Percentiles rank a stretch among this genome's conserved stretches.
These are phyloP conservation scores for Curvularia eragrostidis DNA, from an alignment of 2,329 filamentous ascomycete genomes.

Conservation along the genomic window DNA sequence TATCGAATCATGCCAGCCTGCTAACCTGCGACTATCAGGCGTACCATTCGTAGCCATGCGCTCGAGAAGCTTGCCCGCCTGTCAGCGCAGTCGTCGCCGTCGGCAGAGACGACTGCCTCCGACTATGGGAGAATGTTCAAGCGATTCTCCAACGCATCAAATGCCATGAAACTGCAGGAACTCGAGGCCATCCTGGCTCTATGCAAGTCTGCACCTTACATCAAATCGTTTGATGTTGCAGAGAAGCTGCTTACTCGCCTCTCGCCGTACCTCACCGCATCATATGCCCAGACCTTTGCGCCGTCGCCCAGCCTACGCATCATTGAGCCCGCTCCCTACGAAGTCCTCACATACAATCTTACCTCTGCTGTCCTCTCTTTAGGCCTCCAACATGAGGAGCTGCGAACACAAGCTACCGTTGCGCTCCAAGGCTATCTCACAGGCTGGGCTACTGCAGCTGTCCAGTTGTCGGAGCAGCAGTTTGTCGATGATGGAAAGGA, in stretches of 20 bases:
- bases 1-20: neutral
- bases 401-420: constrained; percentile 70
- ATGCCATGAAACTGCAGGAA: constrained; percentile 75
- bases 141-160: constrained; percentile 37
- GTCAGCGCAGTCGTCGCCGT: constrained; percentile 49
- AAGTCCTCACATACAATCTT: constrained; percentile 79
- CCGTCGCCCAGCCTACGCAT: constrained; percentile 82
- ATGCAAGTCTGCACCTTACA: constrained; percentile 83
- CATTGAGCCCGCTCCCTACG: constrained; percentile 87
- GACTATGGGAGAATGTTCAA: constrained; percentile 55
- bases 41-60: constrained; percentile 55
- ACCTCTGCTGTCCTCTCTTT: constrained; percentile 82
- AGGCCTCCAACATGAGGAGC: constrained; percentile 72
- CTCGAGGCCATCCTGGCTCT: constrained; percentile 90
- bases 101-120: constrained; percentile 34
- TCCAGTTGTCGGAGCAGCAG: constrained; percentile 61
- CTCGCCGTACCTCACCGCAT: constrained; percentile 83
- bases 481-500: constrained; percentile 64
- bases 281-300: constrained; percentile 77
- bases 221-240: constrained; percentile 74
- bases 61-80: constrained; percentile 59
- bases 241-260: constrained; percentile 80
- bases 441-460: constrained; percentile 70
- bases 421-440: constrained; percentile 75
- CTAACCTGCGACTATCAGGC: constrained; percentile 26